Evolutionary conservation across 176 grass and related monocot species (phyloP), one percentile per base, ranked within the genome.

Genomic region (Pharus latifolius): DNA sequence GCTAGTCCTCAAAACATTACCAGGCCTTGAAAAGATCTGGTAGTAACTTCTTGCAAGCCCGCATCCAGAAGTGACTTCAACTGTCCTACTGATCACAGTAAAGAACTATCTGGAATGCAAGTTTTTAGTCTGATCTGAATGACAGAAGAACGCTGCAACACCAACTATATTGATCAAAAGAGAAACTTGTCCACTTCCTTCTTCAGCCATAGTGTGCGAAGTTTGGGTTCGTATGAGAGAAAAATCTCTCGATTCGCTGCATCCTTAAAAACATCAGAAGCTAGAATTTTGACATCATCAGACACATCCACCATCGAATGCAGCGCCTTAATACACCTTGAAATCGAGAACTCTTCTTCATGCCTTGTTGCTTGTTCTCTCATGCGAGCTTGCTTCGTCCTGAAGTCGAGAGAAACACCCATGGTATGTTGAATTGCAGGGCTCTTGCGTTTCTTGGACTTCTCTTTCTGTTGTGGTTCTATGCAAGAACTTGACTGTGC

Each of bases 191-290:
- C 75, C 57, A 85, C 82, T 12, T 74, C 76, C 61, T 62, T 85
- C 62, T 79, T 85, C 12, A 85, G 62, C 82, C 82, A 80, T 17
- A 74, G 30, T n/a, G 37, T 2, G 0, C 82, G 69, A 35, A 85
- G 69, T 69, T 70, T 85, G 2, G 54, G 45, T 57, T 74, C 82
- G 2, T 85, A 85, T 5, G 82, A 85, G 28, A 85, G 69, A n/a
- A 85, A 85, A 16, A 80, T 85, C 69, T 85, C 76, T 41, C 82
- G 29, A 63, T 80, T 85, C 28, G 66, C 82, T 13, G 69, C 1
- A 10, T 85, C 76, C 69, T 85, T 85, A 55, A 85, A 80, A 55
- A 85, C 76, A 75, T 85, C 76, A 47, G 82, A 67, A 4, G 82
- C 82, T 18, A 80, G 63, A 53, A 80, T 16, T 69, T 73, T 85